Evolutionary conservation across 192 early-diverging fungal genomes (phyloP).

Genomic region (Backusella sp.): DNA sequence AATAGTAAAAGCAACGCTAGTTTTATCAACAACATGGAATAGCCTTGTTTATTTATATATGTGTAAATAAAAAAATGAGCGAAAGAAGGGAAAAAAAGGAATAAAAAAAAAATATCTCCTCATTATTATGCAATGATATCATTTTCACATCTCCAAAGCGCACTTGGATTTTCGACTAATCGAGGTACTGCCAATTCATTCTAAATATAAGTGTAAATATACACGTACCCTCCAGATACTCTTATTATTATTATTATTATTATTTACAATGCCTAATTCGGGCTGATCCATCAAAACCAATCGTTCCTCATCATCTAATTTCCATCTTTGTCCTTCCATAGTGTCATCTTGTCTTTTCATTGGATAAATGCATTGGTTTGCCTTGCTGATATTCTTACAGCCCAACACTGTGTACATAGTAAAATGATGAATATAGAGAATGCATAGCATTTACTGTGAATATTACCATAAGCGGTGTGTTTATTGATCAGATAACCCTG

Average conservation of each 20-base stretch:
- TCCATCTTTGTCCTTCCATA: neutral
- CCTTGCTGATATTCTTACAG: neutral
- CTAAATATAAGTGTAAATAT: neutral
- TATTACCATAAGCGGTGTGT: slow-evolving; percentile 11
- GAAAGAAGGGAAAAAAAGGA: neutral
- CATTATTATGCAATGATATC: neutral
- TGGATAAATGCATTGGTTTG: neutral
- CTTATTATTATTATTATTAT: neutral
- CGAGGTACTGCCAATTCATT: neutral
- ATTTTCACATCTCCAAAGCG: neutral
- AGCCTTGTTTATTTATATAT: neutral
- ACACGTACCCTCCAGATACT: neutral
- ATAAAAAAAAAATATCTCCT: neutral
- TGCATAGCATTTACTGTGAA: too few relatives aligned
- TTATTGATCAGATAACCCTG: slow-evolving; percentile 14
- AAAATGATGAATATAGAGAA: neutral
- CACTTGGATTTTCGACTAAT: neutral
- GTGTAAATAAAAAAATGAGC: neutral
- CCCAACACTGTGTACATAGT: neutral
- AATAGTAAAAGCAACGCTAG: neutral
- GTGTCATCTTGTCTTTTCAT: neutral
- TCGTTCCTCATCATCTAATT: neutral
- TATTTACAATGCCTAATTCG: slow-evolving; percentile 5
- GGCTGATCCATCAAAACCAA: slow-evolving; percentile 5
- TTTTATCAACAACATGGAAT: neutral